Evolutionary conservation across 2,329 filamentous ascomycete genomes (phyloP).

Genomic region (Claviceps sp.): DNA sequence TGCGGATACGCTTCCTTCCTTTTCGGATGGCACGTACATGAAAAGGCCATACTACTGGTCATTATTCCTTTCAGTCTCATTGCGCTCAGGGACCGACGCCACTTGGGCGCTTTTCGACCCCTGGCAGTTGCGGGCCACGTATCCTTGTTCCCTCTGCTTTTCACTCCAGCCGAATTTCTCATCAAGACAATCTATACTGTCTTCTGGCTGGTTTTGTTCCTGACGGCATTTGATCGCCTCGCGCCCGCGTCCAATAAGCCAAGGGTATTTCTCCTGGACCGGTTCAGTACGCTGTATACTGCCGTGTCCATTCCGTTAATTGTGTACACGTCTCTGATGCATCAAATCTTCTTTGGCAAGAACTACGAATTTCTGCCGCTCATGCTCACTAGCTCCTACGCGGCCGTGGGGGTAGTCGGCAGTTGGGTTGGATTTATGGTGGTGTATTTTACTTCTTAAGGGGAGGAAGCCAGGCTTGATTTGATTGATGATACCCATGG

Average conservation of each 20-base stretch:
- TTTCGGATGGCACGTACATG: conserved; percentile 97
- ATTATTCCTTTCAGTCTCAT: conserved; percentile 92
- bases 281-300: conserved; percentile 83
- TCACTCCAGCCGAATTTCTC: conserved; percentile 83
- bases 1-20: conserved; percentile 95
- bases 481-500: conserved; percentile 1
- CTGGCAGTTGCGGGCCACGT: conserved; percentile 89
- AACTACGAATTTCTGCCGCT: conserved; percentile 81
- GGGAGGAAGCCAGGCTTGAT: neutral
- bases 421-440: conserved; percentile 94
- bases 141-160: conserved; percentile 85
- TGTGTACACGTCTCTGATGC: conserved; percentile 73
- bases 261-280: conserved; percentile 82
- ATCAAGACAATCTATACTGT: conserved; percentile 90
- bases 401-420: conserved; percentile 83
- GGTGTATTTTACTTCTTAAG: conserved; percentile 61
- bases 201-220: conserved; percentile 77
- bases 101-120: conserved; percentile 82
- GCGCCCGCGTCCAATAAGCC: conserved; percentile 68
- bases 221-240: conserved; percentile 75
- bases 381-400: conserved; percentile 95
- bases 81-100: conserved; percentile 76
- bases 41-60: conserved; percentile 89
- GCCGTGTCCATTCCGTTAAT: conserved; percentile 81
- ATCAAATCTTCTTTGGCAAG: conserved; percentile 71